phyloP scores from a whole-genome alignment of 176 grass and related monocot genomes.

The Stipa capillata region DNA sequence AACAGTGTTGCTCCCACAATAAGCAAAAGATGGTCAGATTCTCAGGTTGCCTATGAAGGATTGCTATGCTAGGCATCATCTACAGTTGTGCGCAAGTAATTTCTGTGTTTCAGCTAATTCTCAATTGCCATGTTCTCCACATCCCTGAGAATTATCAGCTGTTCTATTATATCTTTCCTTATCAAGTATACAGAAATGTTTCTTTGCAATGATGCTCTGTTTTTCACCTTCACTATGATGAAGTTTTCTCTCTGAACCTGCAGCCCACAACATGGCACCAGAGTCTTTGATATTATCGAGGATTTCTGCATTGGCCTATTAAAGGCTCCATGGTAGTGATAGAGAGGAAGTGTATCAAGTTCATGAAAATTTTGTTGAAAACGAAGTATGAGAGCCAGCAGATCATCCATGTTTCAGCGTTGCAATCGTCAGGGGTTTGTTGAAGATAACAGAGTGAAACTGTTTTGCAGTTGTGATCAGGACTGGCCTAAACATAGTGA shows the following conservation, averaged over 20 bases:
- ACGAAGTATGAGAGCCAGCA: background rate
- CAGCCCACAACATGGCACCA: slow-evolving; percentile 72
- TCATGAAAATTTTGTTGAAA: background rate
- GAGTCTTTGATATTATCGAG: slow-evolving; percentile 83
- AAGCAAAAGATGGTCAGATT: background rate
- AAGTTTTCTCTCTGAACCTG: slow-evolving; percentile 9
- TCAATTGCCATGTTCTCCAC: background rate
- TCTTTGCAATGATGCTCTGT: no score
- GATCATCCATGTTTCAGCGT: background rate
- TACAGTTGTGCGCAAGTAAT: background rate
- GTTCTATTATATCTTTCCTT: background rate
- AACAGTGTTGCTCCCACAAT: background rate
- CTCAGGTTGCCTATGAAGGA: background rate
- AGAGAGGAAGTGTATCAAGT: background rate
- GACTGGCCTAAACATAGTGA: background rate
- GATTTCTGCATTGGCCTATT: slow-evolving; percentile 80
- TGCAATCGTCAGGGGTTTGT: background rate
- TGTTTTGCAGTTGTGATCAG: background rate
- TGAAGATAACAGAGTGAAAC: background rate
- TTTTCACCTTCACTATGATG: background rate
- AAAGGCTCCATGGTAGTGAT: slow-evolving; percentile 38
- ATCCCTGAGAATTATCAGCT: background rate
- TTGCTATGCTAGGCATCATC: background rate
- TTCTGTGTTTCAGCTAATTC: background rate
- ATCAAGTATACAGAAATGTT: no score